These are phyloP conservation scores for Fomes fomentarius DNA, from an alignment of 1,284 basidiomycete species.

Conservation along the genomic window DNA sequence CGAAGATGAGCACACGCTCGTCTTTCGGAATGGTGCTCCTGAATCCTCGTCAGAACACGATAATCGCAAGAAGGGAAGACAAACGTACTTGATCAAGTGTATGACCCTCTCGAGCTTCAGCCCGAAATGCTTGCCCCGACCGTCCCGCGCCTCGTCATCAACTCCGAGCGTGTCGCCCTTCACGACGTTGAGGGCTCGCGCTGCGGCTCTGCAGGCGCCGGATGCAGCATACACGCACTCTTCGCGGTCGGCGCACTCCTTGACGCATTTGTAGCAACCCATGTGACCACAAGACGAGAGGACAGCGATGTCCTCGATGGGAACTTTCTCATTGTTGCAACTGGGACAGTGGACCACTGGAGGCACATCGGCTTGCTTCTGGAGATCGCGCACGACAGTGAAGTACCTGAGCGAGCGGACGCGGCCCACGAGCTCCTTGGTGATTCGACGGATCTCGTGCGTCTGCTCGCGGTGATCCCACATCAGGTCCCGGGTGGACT, in stretches of 20 bases:
- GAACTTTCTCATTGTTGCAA: conserved; percentile 59
- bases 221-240: conserved; percentile 77
- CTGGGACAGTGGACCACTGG: conserved; percentile 62
- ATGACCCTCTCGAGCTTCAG: conserved; percentile 89
- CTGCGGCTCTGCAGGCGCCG: conserved; percentile 74
- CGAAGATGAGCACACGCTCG: conserved; percentile 89
- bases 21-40: conserved; percentile 72
- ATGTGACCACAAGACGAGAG: conserved; percentile 91
- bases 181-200: conserved; percentile 79
- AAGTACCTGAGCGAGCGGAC: conserved; percentile 91
- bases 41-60: conserved; percentile 1
- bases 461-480: conserved; percentile 89
- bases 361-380: conserved; percentile 67
- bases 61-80: background rate
- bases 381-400: conserved; percentile 86
- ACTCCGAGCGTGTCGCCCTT: conserved; percentile 82
- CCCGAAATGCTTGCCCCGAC: conserved; percentile 81
- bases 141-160: conserved; percentile 76
- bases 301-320: conserved; percentile 75
- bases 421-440: conserved; percentile 87
- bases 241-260: conserved; percentile 72
- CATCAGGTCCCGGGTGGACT: conserved; percentile 60
- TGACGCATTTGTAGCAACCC: conserved; percentile 79
- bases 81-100: conserved; percentile 75
- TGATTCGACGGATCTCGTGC: conserved; percentile 81